phyloP scores from a whole-genome alignment of 177 flowering plant species.

The Vitis hybrid region DNA sequence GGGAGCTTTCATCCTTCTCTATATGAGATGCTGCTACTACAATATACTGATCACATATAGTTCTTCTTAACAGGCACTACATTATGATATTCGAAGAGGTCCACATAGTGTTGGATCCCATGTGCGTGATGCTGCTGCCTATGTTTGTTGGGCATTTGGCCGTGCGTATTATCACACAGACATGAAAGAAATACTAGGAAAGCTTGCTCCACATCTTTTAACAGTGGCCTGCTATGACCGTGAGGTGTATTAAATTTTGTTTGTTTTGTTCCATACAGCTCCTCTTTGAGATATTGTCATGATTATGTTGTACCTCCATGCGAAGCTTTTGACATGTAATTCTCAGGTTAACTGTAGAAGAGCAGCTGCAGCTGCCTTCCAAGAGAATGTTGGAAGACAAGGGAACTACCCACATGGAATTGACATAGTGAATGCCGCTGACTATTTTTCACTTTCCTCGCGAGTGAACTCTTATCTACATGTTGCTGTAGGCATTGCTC shows the following conservation, averaged over 20 bases:
- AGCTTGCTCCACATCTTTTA: slow-evolving; percentile 89
- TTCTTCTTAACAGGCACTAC: slow-evolving; percentile 67
- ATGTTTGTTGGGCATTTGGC: slow-evolving; percentile 99
- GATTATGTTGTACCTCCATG: not conserved
- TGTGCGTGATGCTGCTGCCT: slow-evolving; percentile 99
- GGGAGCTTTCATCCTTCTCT: not conserved
- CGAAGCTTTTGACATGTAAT: slow-evolving; percentile 10
- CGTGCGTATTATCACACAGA: slow-evolving; percentile 88
- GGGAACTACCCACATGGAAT: slow-evolving; percentile 94
- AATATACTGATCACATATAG: not conserved
- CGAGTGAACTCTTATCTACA: slow-evolving; percentile 78
- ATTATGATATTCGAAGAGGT: slow-evolving; percentile 95
- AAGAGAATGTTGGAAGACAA: slow-evolving; percentile 99
- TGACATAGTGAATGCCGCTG: slow-evolving; percentile 92
- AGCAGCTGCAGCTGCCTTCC: slow-evolving; percentile 99
- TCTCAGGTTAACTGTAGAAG: slow-evolving; percentile 94
- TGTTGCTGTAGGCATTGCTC: slow-evolving; percentile 82
- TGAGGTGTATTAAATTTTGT: slow-evolving; percentile 51
- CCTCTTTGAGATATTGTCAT: not conserved
- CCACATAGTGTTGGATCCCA: slow-evolving; percentile 98
- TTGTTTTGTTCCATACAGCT: not conserved
- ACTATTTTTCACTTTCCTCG: slow-evolving; percentile 95
- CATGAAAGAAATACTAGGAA: slow-evolving; percentile 74
- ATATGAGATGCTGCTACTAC: not conserved
- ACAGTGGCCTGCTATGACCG: slow-evolving; percentile 97